Evolutionary conservation across 345 rosid genomes (phyloP), one percentile per base, ranked within the genome.

Genomic region (Citrus glauca): DNA sequence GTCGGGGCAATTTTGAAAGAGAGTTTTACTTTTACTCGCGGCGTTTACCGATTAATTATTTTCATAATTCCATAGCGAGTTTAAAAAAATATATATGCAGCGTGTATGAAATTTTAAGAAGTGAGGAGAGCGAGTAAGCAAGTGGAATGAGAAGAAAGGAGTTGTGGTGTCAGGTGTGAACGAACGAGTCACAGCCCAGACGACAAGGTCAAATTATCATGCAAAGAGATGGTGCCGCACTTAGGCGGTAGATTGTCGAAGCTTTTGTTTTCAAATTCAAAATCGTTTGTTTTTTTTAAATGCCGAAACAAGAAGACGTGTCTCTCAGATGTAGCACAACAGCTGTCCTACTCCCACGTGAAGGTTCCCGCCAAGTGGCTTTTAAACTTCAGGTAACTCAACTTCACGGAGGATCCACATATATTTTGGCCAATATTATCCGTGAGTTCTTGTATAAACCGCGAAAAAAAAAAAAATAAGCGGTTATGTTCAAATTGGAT

Each of bases 401-500:
- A 40, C 9, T 40, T 11, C 55, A 16, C 35, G 7, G 53, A 16
- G 69, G 77, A 42, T 65, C 64, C 25, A 25, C 71, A 0, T 32
- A 6, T 17, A 17, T 55, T 66, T 76, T 66, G 27, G 53, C 63
- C 35, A 33, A n/a, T 32, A 75, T 66, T 30, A 56, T 50, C 78
- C 38, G 2, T 35, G 65, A 16, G 30, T 10, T 75, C 63, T 63
- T 45, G n/a, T 22, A 3, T 35, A 24, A 33, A 25, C 72, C 72
- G 56, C 66, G 20, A 35, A 38, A 16, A 22, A 53, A 17, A 50
- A 56, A 22, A 56, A 22, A 11, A n/a, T 10, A 0, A 33, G 37
- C 69, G 64, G 84, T 80, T 24, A 85, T 89, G 90, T 71, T 77
- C 77, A 85, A 79, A 67, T 78, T 77, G 48, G 72, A 74, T 62